Base-by-base conservation (phyloP, 179 eudicot genomes). In the Camellia oleifera region DNA sequence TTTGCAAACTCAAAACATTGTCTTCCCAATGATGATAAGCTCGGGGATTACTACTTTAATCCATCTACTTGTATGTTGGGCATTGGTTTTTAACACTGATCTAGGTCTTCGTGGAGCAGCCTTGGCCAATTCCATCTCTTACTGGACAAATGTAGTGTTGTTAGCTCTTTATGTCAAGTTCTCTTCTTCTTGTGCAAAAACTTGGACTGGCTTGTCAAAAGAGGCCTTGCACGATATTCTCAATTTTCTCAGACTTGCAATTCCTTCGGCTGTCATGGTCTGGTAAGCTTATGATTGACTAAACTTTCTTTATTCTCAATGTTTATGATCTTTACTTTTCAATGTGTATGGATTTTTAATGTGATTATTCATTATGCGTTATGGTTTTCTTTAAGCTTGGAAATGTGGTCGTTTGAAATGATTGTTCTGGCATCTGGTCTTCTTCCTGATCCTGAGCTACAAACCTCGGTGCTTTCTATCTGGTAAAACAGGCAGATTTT, bases 191-290 rank as follows among this genome's bases (percentile, higher is more conserved):
- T 94, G 98, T 79, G 60, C 78, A 0, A 88, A 88, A 75, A 92
- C 91, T 6, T 92, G 98, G 97, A 87, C 90, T 5, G 94, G 94
- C 4, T 84, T 88, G 58, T 92, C 98, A 2, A 83, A 18, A 12
- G 97, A 88, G 83, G 91, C 94, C 18, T 75, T 91, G 8, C 79
- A 78, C 4, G 66, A 87, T 78, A 54, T 91, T 58, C 75, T 78
- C 12, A 60, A 42, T 58, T 93, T 92, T 71, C 53, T 93, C 44
- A 90, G 74, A 62, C 92, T 92, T 70, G 91, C 93, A 18, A 78
- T 93, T 64, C 98, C 98, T 79, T 93, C 97, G 0, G 94, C 98
- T 54, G 85, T 85, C 60, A 92, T 93, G 98, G 89, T 91, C 26
- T 93, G 98, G 98, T 93, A 82, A 82, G 85, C 75, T 76, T 80